Base-by-base conservation (phyloP, 2,329 filamentous ascomycete genomes). In the Colletotrichum tofieldiae region DNA sequence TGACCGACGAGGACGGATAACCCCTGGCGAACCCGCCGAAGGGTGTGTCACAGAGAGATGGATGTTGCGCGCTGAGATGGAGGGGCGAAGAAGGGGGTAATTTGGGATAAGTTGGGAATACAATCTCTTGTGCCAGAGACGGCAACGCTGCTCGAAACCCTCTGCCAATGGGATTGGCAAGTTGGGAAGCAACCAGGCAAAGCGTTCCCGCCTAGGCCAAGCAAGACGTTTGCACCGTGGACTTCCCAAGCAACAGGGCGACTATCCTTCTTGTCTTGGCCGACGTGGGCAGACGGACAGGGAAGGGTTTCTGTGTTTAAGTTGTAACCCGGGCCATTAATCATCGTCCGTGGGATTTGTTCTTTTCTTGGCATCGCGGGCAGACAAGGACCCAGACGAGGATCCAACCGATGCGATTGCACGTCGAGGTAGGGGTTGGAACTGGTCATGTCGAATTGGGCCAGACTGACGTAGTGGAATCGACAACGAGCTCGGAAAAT, bases 81-180 rank as follows among this genome's bases (percentile, higher is more conserved):
- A 47, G 52, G 58, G 41, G 41, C 8, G 52, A 43, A 47, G 52
- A 51, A 32, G 41, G 49, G 51, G 32, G n/a, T 47, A 69, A 56
- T 61, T 49, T 72, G 52, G 70, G 56, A 62, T 43, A 56, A 56
- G 47, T 56, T 61, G 58, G 59, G 66, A 37, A 69, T 64, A 65
- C 54, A 72, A 72, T 72, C 49, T 69, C 65, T 49, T 29, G 65
- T 49, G 68, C 65, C 37, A 54, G 51, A 35, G 59, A 45, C 26
- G 64, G 59, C 69, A 59, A 49, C 5, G 26, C 9, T 20, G 16
- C 26, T 29, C 14, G 20, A 11, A 26, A 37, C 23, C n/a, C 35
- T 37, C 18, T 23, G 11, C 2, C 43, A 18, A n/a, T 37, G n/a
- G 29, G 14, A 51, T 41, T 26, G 16, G 47, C 23, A 51, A 16